Base-by-base conservation (phyloP, 345 rosid species). In the Pistacia integerrima region DNA sequence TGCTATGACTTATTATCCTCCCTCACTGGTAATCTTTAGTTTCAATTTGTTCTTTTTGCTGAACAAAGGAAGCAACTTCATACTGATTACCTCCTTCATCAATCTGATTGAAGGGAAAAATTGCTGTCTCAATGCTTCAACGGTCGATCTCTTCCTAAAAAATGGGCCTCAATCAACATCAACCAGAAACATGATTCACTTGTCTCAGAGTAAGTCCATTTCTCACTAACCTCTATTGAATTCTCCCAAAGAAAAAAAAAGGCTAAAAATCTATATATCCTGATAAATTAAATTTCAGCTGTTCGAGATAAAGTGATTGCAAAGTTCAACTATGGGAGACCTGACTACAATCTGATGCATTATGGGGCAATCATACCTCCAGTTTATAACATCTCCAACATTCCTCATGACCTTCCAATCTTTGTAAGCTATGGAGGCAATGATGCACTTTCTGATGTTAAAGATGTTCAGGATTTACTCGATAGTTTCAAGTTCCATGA, bases 141-240 rank as follows among this genome's bases (percentile, higher is more conserved):
- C 96, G 0, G 84, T 86, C 30, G 85, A 86, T 25, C 77, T 85
- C 5, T 90, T 91, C 75, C 20, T 90, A 25, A 73, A 79, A 63
- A 90, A 84, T 46, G 91, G 89, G 79, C 98, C 98, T 62, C 98
- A 94, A 52, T 79, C 98, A 16, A 94, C 97, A 57, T 69, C 98
- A 63, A 85, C 92, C 62, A 94, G 89, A 84, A 94, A 90, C 87
- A 75, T 94, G 92, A 87, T 93, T 51, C 98, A 94, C 77, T 87
- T 93, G 81, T 74, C 93, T 84, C 98, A 94, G 74, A 89, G 98
- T 94, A 87, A 79, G 93, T 79, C 20, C 41, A 69, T 54, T 8
- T 36, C 49, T 20, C 13, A 41, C 22, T 5, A 41, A 41, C 46
- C 9, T 41, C 10, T 1, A 41, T 8, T 7, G 46, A 41, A 41